Evolutionary conservation across 2,329 filamentous ascomycete species (phyloP), one percentile per base, ranked within the genome.

Genomic region (Escovopsis weberi): DNA sequence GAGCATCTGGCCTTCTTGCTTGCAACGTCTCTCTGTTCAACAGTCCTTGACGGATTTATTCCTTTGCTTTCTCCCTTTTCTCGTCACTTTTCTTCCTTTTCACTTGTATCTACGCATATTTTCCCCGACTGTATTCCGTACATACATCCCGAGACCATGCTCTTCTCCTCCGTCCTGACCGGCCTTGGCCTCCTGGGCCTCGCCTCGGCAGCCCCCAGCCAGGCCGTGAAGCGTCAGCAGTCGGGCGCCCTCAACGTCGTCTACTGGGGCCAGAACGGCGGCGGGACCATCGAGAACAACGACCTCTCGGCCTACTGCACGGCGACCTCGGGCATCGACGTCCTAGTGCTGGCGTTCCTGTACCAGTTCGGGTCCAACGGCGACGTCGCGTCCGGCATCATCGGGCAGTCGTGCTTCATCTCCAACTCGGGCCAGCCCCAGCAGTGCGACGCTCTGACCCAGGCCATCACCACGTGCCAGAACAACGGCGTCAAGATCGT

Each of bases 261-360:
- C 34, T 50, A 48, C 37, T 64, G 56, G 38, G 53, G 54, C 2
- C 48, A 50, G 12, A 50, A 50, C n/a, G 48, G 48, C 4, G 60
- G 48, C 3, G 46, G 46, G 0, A 41, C 57, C 1, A 48, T 59
- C 19, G 58, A 60, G 42, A 58, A 60, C 45, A 62, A 61, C 26
- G 55, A 63, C 44, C 52, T 63, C 38, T 54, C 53, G 32, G 45
- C 53, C 4, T 66, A 66, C 51, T 66, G 63, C 45, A 59, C 50
- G 9, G 45, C 55, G 1, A 52, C 53, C 9, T 47, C 62, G 1
- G 61, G 60, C 10, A 59, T 67, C 38, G 60, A 67, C 44, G 58
- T 67, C 26, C 53, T 68, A 12, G 63, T 66, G 0, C 51, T 67
- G 2, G 54, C 63, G 9, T 67, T 67, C 47, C 46, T 68, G 7